Conservation (phyloP, 208 protist species). For the Acanthamoeba royreba region DNA sequence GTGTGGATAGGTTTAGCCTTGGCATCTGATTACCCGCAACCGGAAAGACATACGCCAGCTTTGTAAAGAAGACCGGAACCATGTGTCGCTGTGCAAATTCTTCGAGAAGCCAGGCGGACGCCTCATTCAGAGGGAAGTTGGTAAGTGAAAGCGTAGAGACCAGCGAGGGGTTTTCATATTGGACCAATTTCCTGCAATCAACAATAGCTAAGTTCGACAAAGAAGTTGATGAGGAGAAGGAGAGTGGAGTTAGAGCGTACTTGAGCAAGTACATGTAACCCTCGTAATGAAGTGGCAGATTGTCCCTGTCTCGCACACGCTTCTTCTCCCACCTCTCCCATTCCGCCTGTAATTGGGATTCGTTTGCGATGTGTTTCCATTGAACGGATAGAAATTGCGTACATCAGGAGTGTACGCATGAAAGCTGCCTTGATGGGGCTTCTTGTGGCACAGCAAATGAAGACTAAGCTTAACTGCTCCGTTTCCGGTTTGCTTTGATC, state of each 20-base stretch:
- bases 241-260: background rate
- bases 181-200: background rate
- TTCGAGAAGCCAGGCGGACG: background rate
- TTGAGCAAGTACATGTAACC: background rate
- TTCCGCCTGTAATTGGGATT: background rate
- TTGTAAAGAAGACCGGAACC: background rate
- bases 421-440: background rate
- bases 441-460: background rate
- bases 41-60: background rate
- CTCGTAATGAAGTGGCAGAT: background rate
- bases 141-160: background rate
- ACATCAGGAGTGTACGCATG: background rate
- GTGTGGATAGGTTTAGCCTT: background rate
- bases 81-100: background rate
- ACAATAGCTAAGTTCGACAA: background rate
- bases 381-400: background rate
- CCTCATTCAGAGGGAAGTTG: background rate
- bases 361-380: background rate
- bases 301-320: background rate
- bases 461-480: background rate
- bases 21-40: background rate
- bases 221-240: background rate
- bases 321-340: background rate
- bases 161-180: background rate
- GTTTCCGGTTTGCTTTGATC: background rate